Percentiles rank a stretch among this genome's conserved stretches.
phyloP scores from a whole-genome alignment of 2,329 filamentous ascomycete genomes.

The Xylaria sp. region DNA sequence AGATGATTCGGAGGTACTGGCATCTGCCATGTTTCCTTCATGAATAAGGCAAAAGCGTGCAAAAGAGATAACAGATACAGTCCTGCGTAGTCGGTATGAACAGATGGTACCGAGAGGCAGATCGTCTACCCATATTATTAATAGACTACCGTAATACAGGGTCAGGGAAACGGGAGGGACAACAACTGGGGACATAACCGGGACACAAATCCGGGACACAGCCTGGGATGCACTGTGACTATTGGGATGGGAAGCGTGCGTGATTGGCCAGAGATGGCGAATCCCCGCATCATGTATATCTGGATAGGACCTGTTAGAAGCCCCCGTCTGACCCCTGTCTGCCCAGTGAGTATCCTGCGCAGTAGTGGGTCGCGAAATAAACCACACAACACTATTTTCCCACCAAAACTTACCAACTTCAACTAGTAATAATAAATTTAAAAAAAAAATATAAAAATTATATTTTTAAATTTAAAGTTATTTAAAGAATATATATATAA shows the following conservation, averaged over 20 bases:
- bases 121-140: background rate
- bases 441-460: too few relatives aligned
- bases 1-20: background rate
- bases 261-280: constrained; percentile 5
- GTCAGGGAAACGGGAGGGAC: background rate
- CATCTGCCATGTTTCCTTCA: background rate
- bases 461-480: too few relatives aligned
- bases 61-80: background rate
- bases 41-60: background rate
- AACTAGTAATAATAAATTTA: too few relatives aligned
- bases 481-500: too few relatives aligned
- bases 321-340: background rate
- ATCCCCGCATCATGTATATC: constrained; percentile 7
- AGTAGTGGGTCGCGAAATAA: too few relatives aligned
- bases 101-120: background rate
- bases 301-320: constrained; percentile 2
- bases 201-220: background rate
- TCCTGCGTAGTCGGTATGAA: background rate
- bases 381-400: too few relatives aligned
- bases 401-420: too few relatives aligned
- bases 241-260: background rate
- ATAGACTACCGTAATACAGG: background rate
- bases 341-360: background rate
- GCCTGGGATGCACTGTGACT: background rate
- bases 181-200: background rate